Conservation (phyloP, 352 stramenopile species). For the Chrysophaeum taylorii region DNA sequence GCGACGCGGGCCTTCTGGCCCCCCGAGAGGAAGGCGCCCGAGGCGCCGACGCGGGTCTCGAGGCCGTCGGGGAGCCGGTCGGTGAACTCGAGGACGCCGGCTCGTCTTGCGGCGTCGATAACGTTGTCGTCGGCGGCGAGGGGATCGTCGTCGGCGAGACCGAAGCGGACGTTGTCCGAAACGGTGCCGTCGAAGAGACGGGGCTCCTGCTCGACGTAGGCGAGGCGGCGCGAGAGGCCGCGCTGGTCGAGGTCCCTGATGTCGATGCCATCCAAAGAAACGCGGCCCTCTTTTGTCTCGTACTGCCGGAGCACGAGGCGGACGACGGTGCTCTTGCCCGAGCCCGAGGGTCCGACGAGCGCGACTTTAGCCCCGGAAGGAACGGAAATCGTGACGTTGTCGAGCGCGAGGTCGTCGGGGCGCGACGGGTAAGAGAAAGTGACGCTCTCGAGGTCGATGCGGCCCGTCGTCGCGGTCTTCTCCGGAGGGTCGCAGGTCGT, state of each 20-base stretch:
- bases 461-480: constrained; percentile 20
- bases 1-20: constrained; percentile 84
- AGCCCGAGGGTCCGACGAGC: constrained; percentile 54
- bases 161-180: constrained; percentile 56
- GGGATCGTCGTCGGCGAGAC: constrained; percentile 26
- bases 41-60: neutral
- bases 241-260: constrained; percentile 36
- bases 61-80: constrained; percentile 15
- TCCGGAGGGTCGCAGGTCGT: neutral
- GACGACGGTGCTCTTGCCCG: constrained; percentile 62
- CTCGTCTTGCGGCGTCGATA: neutral
- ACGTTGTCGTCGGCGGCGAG: constrained; percentile 19
- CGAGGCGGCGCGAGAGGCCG: constrained; percentile 24
- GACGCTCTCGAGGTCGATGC: constrained; percentile 68
- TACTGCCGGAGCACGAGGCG: constrained; percentile 49
- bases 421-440: constrained; percentile 74
- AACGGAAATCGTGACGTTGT: constrained; percentile 55
- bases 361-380: constrained; percentile 50
- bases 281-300: constrained; percentile 31
- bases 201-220: constrained; percentile 58
- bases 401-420: constrained; percentile 57
- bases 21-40: constrained; percentile 48
- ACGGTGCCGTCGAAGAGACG: constrained; percentile 50
- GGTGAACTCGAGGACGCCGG: constrained; percentile 21
- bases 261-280: constrained; percentile 52